A percentile compares a stretch with the other conserved stretches of the same genome.
Conservation (phyloP, 495 filamentous ascomycete genomes). For the Ramalina intermedia region DNA sequence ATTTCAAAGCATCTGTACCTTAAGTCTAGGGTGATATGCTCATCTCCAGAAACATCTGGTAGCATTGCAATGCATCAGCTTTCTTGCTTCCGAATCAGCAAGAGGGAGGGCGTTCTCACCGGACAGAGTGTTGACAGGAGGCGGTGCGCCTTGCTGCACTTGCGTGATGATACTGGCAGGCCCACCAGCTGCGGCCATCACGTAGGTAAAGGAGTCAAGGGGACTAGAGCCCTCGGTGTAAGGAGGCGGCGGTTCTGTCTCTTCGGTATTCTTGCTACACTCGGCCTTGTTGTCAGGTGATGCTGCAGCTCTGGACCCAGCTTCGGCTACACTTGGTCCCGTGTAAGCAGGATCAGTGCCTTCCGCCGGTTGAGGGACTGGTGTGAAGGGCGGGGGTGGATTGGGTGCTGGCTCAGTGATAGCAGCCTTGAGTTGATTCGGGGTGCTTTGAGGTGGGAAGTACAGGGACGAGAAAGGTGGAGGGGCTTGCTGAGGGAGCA, state of each 20-base stretch:
- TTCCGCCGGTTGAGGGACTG: conserved; percentile 13
- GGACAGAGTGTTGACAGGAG: conserved; percentile 61
- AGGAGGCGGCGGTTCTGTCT: conserved; percentile 84
- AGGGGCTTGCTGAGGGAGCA: conserved; percentile 6
- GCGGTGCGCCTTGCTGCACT: conserved; percentile 77
- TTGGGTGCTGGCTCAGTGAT: conserved; percentile 42
- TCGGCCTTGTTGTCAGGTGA: conserved; percentile 66
- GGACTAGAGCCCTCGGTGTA: conserved; percentile 92
- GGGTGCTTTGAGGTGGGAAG: conserved; percentile 26
- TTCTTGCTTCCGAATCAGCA: not conserved
- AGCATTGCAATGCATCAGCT: not conserved
- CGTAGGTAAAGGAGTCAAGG: conserved; percentile 84
- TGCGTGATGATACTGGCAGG: conserved; percentile 98
- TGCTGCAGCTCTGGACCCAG: conserved; percentile 74
- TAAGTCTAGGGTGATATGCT: conserved; percentile 88
- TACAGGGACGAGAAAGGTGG: conserved; percentile 15
- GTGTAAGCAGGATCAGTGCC: conserved; percentile 31
- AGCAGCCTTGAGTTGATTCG: conserved; percentile 34
- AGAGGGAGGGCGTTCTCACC: conserved; percentile 36
- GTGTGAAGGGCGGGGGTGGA: conserved; percentile 44
- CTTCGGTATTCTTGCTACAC: conserved; percentile 56
- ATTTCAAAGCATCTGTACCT: conserved; percentile 41
- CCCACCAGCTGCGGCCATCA: conserved; percentile 94
- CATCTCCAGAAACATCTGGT: conserved; percentile 74
- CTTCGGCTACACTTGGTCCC: conserved; percentile 40